A percentile compares a stretch with the other conserved stretches of the same genome.
phyloP scores from a whole-genome alignment of 139 green algal genomes.

The Auxenochlorella pyrenoidosa region DNA sequence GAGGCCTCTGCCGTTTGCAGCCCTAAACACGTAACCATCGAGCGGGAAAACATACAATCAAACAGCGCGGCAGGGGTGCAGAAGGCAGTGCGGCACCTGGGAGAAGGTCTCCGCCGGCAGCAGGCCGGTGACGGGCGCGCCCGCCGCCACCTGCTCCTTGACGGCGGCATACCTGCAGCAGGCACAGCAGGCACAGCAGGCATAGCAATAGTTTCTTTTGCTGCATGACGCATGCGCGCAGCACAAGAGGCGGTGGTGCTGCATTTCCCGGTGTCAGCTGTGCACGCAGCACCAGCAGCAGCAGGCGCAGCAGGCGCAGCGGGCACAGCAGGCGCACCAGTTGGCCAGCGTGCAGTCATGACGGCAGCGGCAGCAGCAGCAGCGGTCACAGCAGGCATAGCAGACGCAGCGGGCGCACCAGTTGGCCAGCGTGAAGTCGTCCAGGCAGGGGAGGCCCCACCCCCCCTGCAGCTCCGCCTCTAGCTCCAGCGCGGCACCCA shows the following conservation, averaged over 20 bases:
- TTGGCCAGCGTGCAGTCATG: too few relatives aligned
- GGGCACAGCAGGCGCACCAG: neutral
- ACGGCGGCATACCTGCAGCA: neutral
- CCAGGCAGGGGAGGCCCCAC: neutral
- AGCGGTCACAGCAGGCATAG: too few relatives aligned
- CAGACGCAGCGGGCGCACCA: neutral
- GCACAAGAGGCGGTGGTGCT: too few relatives aligned
- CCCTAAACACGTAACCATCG: neutral
- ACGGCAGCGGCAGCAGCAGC: too few relatives aligned
- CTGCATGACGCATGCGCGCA: too few relatives aligned
- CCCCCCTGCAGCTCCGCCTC: neutral
- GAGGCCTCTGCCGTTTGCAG: too few relatives aligned
- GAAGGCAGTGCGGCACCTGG: neutral
- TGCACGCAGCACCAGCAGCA: too few relatives aligned
- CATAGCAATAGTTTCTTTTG: too few relatives aligned
- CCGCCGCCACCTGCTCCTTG: slow-evolving; percentile 6
- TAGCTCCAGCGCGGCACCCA: neutral
- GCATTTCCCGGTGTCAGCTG: too few relatives aligned
- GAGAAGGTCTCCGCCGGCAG: neutral
- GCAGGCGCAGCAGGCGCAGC: neutral
- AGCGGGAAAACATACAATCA: too few relatives aligned
- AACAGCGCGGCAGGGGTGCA: too few relatives aligned
- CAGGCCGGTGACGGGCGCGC: neutral
- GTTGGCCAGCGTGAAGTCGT: neutral
- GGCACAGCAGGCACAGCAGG: neutral